phyloP scores from a whole-genome alignment of 2,329 filamentous ascomycete species.

The Trichoderma sp. region DNA sequence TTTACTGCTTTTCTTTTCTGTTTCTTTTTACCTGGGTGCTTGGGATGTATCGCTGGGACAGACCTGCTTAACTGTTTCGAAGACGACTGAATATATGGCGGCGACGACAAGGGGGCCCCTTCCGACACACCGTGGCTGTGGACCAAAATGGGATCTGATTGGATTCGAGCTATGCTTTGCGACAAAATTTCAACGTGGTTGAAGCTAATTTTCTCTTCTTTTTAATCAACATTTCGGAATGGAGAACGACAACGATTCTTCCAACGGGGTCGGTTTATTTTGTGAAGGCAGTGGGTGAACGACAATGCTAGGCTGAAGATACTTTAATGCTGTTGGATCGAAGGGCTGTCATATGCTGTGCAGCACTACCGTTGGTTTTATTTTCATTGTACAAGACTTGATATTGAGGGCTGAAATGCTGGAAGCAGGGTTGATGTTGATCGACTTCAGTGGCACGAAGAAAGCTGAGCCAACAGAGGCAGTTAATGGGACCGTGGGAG shows the following conservation, averaged over 20 bases:
- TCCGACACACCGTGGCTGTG: neutral
- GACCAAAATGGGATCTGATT: neutral
- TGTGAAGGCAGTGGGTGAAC: neutral
- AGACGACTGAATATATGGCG: slow-evolving; percentile 15
- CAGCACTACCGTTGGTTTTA: slow-evolving; percentile 16
- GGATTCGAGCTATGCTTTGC: neutral
- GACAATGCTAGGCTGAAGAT: neutral
- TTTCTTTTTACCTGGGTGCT: neutral
- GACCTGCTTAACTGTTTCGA: neutral
- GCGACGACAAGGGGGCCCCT: neutral
- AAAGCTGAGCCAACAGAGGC: neutral
- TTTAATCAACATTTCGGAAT: neutral
- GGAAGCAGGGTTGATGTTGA: neutral
- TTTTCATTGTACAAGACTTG: slow-evolving; percentile 22
- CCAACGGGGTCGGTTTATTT: neutral
- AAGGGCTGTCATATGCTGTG: slow-evolving; percentile 9
- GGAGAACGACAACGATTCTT: neutral
- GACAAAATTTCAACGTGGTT: neutral
- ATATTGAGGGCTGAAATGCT: neutral
- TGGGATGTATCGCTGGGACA: neutral
- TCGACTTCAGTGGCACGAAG: neutral
- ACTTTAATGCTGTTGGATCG: slow-evolving; percentile 21
- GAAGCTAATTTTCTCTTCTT: neutral
- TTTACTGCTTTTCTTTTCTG: neutral
- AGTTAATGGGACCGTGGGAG: neutral